These are phyloP conservation scores for Cytospora leucostoma DNA, from an alignment of 2,329 filamentous ascomycete genomes.

Conservation along the genomic window DNA sequence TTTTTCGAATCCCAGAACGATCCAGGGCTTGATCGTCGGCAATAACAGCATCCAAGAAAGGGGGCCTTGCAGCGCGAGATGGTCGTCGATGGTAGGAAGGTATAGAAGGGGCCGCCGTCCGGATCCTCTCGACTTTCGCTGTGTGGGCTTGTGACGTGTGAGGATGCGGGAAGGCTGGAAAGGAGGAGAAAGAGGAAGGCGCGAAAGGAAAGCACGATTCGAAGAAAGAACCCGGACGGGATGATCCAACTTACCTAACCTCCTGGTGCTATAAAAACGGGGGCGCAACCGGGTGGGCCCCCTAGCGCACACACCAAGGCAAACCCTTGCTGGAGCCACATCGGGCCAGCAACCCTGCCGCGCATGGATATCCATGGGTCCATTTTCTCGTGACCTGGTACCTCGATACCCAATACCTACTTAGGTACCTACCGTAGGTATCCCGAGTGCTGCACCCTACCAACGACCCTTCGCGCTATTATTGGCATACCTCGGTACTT, in stretches of 20 bases:
- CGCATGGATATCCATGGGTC: conserved; percentile 1
- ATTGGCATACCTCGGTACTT: neutral
- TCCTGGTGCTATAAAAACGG: conserved; percentile 21
- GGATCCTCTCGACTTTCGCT: neutral
- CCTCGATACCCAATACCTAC: neutral
- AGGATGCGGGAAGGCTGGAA: conserved; percentile 1
- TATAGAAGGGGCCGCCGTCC: neutral
- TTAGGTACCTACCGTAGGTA: neutral
- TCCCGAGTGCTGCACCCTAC: too few species aligned
- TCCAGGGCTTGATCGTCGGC: conserved; percentile 7
- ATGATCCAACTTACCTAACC: conserved; percentile 18
- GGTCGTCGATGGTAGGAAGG: neutral
- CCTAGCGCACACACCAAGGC: conserved; percentile 11
- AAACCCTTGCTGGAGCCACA: conserved; percentile 18
- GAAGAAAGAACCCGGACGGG: conserved; percentile 11
- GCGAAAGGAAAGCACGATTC: conserved; percentile 2
- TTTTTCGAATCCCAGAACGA: neutral
- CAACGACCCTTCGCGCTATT: too few species aligned
- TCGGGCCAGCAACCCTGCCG: conserved; percentile 19
- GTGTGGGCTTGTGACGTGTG: conserved; percentile 5
- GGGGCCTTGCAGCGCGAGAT: neutral
- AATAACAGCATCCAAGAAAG: neutral
- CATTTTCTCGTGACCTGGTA: neutral
- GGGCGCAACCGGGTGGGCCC: conserved; percentile 13
- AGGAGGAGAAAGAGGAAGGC: conserved; percentile 5